phyloP scores from a whole-genome alignment of 192 early-diverging fungal genomes.

The Chytriomyces sp. region DNA sequence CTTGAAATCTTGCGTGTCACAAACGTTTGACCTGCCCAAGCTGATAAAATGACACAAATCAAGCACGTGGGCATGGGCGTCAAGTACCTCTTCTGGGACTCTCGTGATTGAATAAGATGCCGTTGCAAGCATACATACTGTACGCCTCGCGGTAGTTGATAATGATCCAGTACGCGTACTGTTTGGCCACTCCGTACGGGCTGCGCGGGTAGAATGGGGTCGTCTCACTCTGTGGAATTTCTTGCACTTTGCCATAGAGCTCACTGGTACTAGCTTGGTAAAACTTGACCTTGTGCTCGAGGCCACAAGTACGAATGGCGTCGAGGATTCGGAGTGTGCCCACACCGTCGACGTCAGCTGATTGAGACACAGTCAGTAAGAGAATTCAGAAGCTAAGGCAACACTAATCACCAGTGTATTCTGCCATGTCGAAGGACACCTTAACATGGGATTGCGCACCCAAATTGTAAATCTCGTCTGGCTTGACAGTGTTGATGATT shows the following conservation, averaged over 20 bases:
- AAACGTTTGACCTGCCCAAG: constrained; percentile 56
- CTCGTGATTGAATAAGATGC: constrained; percentile 79
- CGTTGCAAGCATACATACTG: constrained; percentile 78
- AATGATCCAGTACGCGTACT: constrained; percentile 81
- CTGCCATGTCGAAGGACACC: constrained; percentile 69
- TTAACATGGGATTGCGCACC: constrained; percentile 69
- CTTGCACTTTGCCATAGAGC: constrained; percentile 75
- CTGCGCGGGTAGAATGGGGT: constrained; percentile 82
- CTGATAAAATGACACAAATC: background rate
- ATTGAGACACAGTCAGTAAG: too few relatives aligned
- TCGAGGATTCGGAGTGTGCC: constrained; percentile 78
- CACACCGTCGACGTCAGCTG: constrained; percentile 72
- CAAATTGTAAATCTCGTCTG: constrained; percentile 77
- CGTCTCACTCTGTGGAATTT: constrained; percentile 78
- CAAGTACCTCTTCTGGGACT: constrained; percentile 67
- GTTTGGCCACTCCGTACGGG: constrained; percentile 79
- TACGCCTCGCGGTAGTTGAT: constrained; percentile 82
- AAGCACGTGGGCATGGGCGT: too few relatives aligned
- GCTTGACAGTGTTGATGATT: constrained; percentile 72
- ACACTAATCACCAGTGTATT: constrained; percentile 61
- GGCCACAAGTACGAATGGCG: constrained; percentile 75
- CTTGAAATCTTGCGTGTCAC: constrained; percentile 79
- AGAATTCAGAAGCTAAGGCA: background rate
- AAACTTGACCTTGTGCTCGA: constrained; percentile 60
- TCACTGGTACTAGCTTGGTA: constrained; percentile 73